Conservation (phyloP, 2,329 filamentous ascomycete species). For the Cladophialophora psammophila region DNA sequence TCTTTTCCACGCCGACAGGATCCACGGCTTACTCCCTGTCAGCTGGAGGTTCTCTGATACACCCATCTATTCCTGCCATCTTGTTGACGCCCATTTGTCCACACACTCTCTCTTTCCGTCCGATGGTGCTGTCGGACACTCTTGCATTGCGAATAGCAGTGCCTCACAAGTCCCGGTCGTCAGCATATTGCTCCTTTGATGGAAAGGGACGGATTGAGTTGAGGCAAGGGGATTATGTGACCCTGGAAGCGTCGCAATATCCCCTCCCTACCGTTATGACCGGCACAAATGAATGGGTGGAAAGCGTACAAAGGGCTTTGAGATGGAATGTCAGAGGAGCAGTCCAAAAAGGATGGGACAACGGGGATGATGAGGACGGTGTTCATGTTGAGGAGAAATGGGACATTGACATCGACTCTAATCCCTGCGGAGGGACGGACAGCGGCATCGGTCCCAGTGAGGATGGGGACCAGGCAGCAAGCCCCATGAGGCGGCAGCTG, state of each 20-base stretch:
- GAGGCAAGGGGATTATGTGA: constrained; percentile 91
- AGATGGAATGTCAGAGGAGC: constrained; percentile 95
- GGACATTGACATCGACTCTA: constrained; percentile 88
- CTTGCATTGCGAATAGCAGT: constrained; percentile 90
- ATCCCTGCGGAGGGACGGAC: constrained; percentile 50
- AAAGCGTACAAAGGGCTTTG: constrained; percentile 88
- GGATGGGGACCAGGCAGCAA: constrained; percentile 61
- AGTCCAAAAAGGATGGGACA: constrained; percentile 83
- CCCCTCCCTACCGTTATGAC: constrained; percentile 96
- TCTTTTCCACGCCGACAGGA: constrained; percentile 94
- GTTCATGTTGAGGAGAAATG: constrained; percentile 68
- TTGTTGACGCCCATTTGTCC: constrained; percentile 97
- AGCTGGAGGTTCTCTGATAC: constrained; percentile 91
- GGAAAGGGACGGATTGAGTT: constrained; percentile 96
- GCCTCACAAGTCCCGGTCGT: constrained; percentile 83
- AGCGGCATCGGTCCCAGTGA: constrained; percentile 67
- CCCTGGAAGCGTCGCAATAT: constrained; percentile 93
- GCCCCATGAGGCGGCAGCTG: constrained; percentile 75
- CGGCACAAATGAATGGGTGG: constrained; percentile 92
- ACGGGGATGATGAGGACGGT: constrained; percentile 49
- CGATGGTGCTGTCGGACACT: constrained; percentile 96
- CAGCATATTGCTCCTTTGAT: constrained; percentile 96
- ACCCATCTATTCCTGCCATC: constrained; percentile 96
- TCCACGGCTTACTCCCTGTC: constrained; percentile 96
- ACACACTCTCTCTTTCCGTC: constrained; percentile 93